Conservation (phyloP, 2,329 filamentous ascomycete species). For the Talaromyces amestolkiae region DNA sequence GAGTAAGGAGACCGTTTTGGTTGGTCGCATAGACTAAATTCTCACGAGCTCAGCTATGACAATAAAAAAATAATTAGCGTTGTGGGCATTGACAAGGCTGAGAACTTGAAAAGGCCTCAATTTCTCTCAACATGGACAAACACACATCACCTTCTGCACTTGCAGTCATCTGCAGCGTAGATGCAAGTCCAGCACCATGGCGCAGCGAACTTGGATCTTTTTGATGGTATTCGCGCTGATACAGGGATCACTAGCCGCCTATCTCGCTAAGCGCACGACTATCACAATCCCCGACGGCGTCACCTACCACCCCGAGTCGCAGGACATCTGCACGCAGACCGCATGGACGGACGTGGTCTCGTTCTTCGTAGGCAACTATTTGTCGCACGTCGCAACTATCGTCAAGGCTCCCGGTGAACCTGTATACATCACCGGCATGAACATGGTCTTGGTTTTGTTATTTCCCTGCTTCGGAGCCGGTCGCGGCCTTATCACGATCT, state of each 20-base stretch:
- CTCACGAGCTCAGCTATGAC: not conserved
- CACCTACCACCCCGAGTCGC: slow-evolving; percentile 2
- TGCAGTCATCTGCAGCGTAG: not conserved
- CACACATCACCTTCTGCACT: not conserved
- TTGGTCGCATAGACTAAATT: not conserved
- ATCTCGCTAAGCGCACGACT: not conserved
- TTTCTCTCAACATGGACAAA: not conserved
- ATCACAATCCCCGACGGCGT: not conserved
- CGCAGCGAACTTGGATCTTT: not conserved
- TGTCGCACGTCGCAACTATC: slow-evolving; percentile 37
- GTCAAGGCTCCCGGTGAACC: slow-evolving; percentile 32
- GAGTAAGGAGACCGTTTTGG: not conserved
- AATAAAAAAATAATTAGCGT: not conserved
- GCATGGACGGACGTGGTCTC: slow-evolving; percentile 25
- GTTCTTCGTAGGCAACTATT: slow-evolving; percentile 39
- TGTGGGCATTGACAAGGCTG: not conserved
- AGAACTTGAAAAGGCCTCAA: not conserved
- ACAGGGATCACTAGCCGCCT: not conserved
- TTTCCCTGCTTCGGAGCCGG: slow-evolving; percentile 29
- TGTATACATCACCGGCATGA: slow-evolving; percentile 19
- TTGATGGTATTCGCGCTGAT: not conserved
- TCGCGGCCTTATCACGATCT: slow-evolving; percentile 29
- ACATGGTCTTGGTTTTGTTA: slow-evolving; percentile 25
- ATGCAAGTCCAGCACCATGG: not conserved
- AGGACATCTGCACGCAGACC: slow-evolving; percentile 9